A percentile compares a stretch with the other conserved stretches of the same genome.
Evolutionary conservation across 2,329 filamentous ascomycete genomes (phyloP).

Genomic region (Emericellopsis cladophorae): DNA sequence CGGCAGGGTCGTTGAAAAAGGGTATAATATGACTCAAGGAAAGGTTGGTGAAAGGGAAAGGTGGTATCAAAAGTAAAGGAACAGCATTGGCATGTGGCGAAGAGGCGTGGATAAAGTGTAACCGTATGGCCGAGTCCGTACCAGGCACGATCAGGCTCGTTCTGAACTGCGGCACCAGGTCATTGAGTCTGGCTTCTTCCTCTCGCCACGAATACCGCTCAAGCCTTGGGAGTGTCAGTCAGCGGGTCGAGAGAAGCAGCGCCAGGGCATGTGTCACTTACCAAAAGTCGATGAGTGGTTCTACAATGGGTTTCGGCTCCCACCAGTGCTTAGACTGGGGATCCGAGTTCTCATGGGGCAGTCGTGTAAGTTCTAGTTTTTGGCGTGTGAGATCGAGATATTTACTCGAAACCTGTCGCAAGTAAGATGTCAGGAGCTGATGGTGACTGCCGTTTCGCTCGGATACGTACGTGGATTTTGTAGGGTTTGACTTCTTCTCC

Average conservation of each 20-base stretch:
- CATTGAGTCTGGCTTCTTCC: constrained; percentile 45
- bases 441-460: constrained; percentile 4
- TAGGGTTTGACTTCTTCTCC: constrained; percentile 39
- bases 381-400: constrained; percentile 55
- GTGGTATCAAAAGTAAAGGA: constrained; percentile 51
- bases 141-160: constrained; percentile 33
- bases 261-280: constrained; percentile 15
- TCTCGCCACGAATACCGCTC: constrained; percentile 53
- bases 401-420: constrained; percentile 45
- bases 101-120: constrained; percentile 53
- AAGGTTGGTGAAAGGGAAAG: constrained; percentile 53
- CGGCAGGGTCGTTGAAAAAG: constrained; percentile 38
- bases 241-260: not conserved
- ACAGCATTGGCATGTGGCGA: constrained; percentile 41
- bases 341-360: constrained; percentile 44
- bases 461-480: constrained; percentile 41
- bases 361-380: constrained; percentile 53
- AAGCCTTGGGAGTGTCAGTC: constrained; percentile 30
- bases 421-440: too few species aligned
- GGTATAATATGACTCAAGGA: constrained; percentile 43
- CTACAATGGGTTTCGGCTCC: constrained; percentile 47
- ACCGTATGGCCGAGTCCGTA: constrained; percentile 29
- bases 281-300: constrained; percentile 55
- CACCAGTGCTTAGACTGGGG: constrained; percentile 38
- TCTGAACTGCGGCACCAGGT: constrained; percentile 49